Evolutionary conservation across 2,329 filamentous ascomycete genomes (phyloP), one percentile per base, ranked within the genome.

Genomic region (Phialophora chinensis): DNA sequence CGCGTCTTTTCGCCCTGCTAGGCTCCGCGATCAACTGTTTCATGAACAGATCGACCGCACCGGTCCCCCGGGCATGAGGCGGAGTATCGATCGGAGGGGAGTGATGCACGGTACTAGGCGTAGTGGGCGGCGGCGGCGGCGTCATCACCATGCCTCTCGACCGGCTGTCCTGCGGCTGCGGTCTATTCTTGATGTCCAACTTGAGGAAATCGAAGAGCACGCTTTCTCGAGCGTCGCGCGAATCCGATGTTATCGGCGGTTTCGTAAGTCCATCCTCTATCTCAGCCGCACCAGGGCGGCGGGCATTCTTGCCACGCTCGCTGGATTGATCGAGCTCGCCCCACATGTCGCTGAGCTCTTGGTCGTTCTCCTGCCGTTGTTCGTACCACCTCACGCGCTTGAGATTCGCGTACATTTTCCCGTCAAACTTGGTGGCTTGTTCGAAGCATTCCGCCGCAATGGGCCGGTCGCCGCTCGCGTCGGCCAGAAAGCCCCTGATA

Each of bases 401-500:
- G 17, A 61, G 42, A 47, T 23, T 20, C 25, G 44, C 25, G 52
- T 68, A 68, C 12, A 7, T 44, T 1, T 29, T 59, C 1, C 23
- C 60, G 52, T 68, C 63, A 17, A 66, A 31, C 20, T 49, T 33
- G 4, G 53, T 50, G n/a, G 66, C 63, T n/a, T 68, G 25, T 25
- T 25, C 23, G 49, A 66, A 68, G 42, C 14, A 60, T 29, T 44
- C 20, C 20, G 10, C 6, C n/a, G 66, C 63, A 52, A 54, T 60
- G 10, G n/a, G 29, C 25, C 55, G 12, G 8, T 68, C 57, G 10
- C 63, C 44, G 42, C 25, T 42, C 14, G 60, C n/a, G n/a, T 66
- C 63, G 25, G 63, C 63, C 14, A 60, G 56, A 38, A 66, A 66
- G 1, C 66, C 66, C 38, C 47, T 56, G 12, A 66, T 49, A 25